phyloP scores from a whole-genome alignment of 2,329 filamentous ascomycete species.

The Ceratocystiopsis sp. region DNA sequence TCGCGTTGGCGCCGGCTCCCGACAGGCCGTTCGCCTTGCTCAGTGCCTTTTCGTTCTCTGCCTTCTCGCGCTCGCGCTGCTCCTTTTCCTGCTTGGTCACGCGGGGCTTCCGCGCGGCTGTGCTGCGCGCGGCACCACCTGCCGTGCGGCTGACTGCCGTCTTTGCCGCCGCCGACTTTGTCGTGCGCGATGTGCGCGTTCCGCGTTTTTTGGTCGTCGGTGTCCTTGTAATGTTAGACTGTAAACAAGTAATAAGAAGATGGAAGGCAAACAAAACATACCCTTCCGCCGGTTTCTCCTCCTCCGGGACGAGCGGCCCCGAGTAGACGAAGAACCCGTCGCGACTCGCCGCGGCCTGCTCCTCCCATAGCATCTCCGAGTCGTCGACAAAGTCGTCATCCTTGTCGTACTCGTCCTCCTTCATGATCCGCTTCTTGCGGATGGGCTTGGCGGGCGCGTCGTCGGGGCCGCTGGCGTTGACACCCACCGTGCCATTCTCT shows the following conservation, averaged over 20 bases:
- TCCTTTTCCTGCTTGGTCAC: slow-evolving; percentile 76
- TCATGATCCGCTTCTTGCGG: slow-evolving; percentile 66
- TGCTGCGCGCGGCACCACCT: slow-evolving; percentile 48
- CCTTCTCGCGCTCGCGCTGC: slow-evolving; percentile 65
- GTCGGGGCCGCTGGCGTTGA: slow-evolving; percentile 37
- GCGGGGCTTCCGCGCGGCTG: slow-evolving; percentile 62
- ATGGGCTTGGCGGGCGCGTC: slow-evolving; percentile 41
- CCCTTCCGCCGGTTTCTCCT: slow-evolving; percentile 50
- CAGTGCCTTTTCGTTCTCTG: slow-evolving; percentile 31
- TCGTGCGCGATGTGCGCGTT: slow-evolving; percentile 19
- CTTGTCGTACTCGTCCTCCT: slow-evolving; percentile 70
- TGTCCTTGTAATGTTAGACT: slow-evolving; percentile 32
- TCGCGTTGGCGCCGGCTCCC: not conserved
- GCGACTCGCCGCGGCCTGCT: slow-evolving; percentile 81
- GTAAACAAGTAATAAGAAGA: slow-evolving; percentile 1
- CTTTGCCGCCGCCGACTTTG: not conserved
- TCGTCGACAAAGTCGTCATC: slow-evolving; percentile 82
- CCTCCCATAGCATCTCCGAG: slow-evolving; percentile 87
- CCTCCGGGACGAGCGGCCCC: slow-evolving; percentile 74
- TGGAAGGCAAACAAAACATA: slow-evolving; percentile 21
- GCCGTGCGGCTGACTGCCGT: not conserved
- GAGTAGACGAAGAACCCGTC: slow-evolving; percentile 98
- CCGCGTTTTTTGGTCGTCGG: slow-evolving; percentile 54
- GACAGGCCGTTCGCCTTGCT: slow-evolving; percentile 1
- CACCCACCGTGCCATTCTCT: slow-evolving; percentile 17